Evolutionary conservation across 2,329 filamentous ascomycete genomes (phyloP), one percentile per base, ranked within the genome.

Genomic region (Verticillium nubilum): DNA sequence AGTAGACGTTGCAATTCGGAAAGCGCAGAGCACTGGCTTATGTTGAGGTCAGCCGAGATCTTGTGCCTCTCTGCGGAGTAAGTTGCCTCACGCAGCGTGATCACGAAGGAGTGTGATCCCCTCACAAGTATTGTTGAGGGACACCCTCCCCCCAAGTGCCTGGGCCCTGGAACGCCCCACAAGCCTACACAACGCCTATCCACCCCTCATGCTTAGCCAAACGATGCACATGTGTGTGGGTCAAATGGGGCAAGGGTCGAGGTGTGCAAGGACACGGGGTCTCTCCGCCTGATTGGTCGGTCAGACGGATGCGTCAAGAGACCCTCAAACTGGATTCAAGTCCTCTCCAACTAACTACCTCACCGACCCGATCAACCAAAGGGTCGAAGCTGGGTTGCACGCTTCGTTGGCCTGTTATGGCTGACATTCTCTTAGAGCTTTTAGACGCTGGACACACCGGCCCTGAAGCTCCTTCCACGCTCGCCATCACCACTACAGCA

Each of bases 361-460:
- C 42, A 47, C 7, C 29, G 13, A 47, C 42, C n/a, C n/a, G n/a
- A 9, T n/a, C n/a, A 47, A 23, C 29, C 9, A 10, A 9, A 23
- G 10, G 19, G 42, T 19, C n/a, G n/a, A 9, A 23, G 10, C 9
- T 23, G 19, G n/a, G n/a, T 23, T 47, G n/a, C n/a, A 19, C 19
- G n/a, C 12, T 10, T 12, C 42, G n/a, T 19, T 23, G 12, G 12
- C n/a, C 15, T 37, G 70, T 47, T 59, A 89, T 89, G 86, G 80
- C 86, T 53, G 90, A 94, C 70, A 80, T 89, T 17, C 80, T 96
- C 42, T 88, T 91, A 68, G 91, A 95, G 60, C 80, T 95, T 50
- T 80, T 66, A 66, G 57, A 53, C 60, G 64, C 57, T 52, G 65
- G 52, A 64, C 63, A 54, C 72, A 31, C 69, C 75, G 66, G 58